Evolutionary conservation across 768 basidiomycete species (phyloP).

Genomic region (Lactifluus piperatus): DNA sequence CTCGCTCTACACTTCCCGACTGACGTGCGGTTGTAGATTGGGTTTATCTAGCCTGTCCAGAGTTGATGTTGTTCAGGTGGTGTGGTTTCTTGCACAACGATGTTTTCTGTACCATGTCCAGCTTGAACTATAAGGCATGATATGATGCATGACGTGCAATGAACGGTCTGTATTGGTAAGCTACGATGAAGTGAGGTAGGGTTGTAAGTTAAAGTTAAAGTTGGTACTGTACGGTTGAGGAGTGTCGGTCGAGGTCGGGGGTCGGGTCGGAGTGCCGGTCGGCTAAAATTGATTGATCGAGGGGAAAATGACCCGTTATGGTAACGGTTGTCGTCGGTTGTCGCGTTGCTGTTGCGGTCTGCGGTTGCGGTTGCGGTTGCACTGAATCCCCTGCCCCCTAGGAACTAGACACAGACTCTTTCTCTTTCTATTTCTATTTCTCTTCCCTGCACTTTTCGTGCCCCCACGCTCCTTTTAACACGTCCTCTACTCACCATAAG

Average conservation of each 20-base stretch:
- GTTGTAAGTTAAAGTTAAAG: neutral
- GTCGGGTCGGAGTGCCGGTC: too few relatives aligned
- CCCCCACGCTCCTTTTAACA: slow-evolving; percentile 13
- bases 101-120: neutral
- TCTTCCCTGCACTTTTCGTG: slow-evolving; percentile 2
- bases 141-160: neutral
- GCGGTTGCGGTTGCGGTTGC: too few relatives aligned
- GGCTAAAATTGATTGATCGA: too few relatives aligned
- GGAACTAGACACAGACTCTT: too few relatives aligned
- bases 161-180: neutral
- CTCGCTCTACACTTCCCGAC: neutral
- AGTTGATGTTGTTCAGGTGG: neutral
- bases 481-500: neutral
- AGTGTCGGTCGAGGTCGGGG: too few relatives aligned
- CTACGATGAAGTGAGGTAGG: neutral
- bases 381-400: too few relatives aligned
- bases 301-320: too few relatives aligned
- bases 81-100: neutral
- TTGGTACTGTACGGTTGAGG: too few relatives aligned
- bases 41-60: slow-evolving; percentile 74
- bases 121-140: neutral
- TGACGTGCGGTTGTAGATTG: slow-evolving; percentile 49
- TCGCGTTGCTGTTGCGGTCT: too few relatives aligned
- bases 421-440: neutral
- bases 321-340: too few relatives aligned